Evolutionary conservation across 306 rosid genomes (phyloP).

Genomic region (Cucurbita ficifolia): DNA sequence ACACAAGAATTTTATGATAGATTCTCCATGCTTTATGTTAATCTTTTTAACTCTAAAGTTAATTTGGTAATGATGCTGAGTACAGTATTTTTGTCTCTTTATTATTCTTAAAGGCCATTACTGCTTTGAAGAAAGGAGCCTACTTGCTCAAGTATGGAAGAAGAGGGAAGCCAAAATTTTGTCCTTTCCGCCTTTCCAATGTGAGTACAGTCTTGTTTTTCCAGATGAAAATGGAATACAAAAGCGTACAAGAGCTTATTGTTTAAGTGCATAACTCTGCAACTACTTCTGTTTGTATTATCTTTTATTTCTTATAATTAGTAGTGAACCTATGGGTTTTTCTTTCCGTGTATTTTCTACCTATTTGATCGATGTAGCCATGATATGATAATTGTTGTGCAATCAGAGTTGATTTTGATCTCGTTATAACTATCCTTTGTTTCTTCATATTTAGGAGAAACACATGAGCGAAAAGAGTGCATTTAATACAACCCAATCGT

Average conservation of each 20-base stretch:
- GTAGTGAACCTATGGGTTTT: background rate
- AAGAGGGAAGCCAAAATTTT: conserved; percentile 95
- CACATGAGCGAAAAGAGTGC: background rate
- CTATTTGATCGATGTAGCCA: background rate
- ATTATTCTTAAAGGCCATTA: conserved; percentile 63
- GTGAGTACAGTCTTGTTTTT: conserved; percentile 39
- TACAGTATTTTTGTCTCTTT: conserved; percentile 15
- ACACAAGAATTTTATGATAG: background rate
- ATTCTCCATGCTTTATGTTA: background rate
- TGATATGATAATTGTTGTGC: background rate
- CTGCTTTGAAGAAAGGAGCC: conserved; percentile 97
- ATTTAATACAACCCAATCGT: background rate
- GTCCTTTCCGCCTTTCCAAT: conserved; percentile 93
- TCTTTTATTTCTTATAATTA: background rate
- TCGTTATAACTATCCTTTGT: background rate
- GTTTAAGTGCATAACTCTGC: background rate
- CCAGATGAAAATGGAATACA: background rate
- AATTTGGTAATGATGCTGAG: background rate
- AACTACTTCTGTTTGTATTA: background rate
- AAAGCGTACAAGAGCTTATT: background rate
- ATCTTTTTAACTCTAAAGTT: background rate
- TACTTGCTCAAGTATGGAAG: conserved; percentile 92
- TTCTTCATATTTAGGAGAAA: background rate
- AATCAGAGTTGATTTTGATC: background rate
- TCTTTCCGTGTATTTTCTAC: background rate